A percentile compares a stretch with the other conserved stretches of the same genome.
These are phyloP conservation scores for Elsinoe perseae DNA, from an alignment of 2,329 filamentous ascomycete genomes.

Conservation along the genomic window DNA sequence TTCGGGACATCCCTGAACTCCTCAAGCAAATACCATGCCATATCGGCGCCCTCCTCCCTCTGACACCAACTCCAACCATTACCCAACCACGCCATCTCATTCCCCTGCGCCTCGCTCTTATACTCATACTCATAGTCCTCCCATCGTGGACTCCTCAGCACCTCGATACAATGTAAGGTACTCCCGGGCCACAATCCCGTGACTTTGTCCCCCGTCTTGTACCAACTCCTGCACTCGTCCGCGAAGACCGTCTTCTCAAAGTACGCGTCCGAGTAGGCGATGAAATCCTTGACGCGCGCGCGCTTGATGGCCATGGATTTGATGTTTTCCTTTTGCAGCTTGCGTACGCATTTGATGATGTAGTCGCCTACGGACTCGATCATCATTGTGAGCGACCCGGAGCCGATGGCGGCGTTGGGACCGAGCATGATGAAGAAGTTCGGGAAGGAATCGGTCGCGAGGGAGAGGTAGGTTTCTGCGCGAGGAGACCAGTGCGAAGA, in stretches of 20 bases:
- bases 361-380: constrained; percentile 36
- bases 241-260: constrained; percentile 42
- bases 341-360: constrained; percentile 21
- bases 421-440: constrained; percentile 38
- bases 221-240: constrained; percentile 40
- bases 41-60: constrained; percentile 28
- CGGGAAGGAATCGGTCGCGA: constrained; percentile 25
- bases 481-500: constrained; percentile 31
- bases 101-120: constrained; percentile 20
- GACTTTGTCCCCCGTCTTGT: constrained; percentile 25
- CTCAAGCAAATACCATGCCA: constrained; percentile 38
- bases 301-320: constrained; percentile 38
- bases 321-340: constrained; percentile 35
- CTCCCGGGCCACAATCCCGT: constrained; percentile 40
- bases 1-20: constrained; percentile 34
- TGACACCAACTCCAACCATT: constrained; percentile 33
- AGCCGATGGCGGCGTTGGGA: constrained; percentile 35
- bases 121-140: constrained; percentile 43
- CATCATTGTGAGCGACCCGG: constrained; percentile 36
- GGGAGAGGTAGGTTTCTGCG: constrained; percentile 21
- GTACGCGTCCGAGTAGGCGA: constrained; percentile 37
- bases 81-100: constrained; percentile 32
- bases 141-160: constrained; percentile 36
- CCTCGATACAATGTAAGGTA: constrained; percentile 45
- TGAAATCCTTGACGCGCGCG: constrained; percentile 45